Evolutionary conservation across 1,284 basidiomycete genomes (phyloP), one percentile per base, ranked within the genome.

Genomic region (Ustilago vetiveriae): DNA sequence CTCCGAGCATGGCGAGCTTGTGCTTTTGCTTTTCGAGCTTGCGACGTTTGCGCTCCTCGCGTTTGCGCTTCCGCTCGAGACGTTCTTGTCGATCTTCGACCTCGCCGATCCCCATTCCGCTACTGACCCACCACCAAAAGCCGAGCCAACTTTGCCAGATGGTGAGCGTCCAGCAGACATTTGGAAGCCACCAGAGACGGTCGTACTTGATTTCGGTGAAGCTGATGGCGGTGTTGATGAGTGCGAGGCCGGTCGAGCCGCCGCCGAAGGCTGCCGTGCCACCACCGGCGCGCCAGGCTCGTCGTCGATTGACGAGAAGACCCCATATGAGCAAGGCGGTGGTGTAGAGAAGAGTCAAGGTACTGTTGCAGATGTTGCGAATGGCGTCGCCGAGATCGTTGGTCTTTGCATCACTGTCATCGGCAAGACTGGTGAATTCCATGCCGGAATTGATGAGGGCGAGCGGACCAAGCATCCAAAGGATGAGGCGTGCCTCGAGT

Each of bases 201-300:
- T 81, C 78, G 49, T 74, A 81, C 35, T 60, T 72, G 52, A 82
- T 79, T 50, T 79, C 75, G 14, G 76, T 68, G 59, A 80, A 82
- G 65, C 72, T 78, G 53, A 81, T 75, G 32, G 68, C 68, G 16
- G 78, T 79, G 53, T 80, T 81, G 63, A 71, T 58, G 27, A 79
- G 29, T 3, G 80, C 78, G 7, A 82, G 72, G 9, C 72, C 63
- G 13, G 79, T 57, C 3, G 76, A 68, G 8, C 74, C 73, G 9
- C 86, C 87, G 19, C 95, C 95, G 78, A 98, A 99, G 0, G 90
- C 90, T 0, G 94, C 94, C 0, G 95, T 98, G 7, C 95, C 95
- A 13, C 95, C 95, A 29, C 83, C 83, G 0, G 90, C 91, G 16
- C 94, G 87, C 95, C 95, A 98, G 1, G 96, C 96, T 51, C 92